Percentiles rank a stretch among this genome's conserved stretches.
Evolutionary conservation across 139 green algal genomes (phyloP).

Genomic region (Haematococcus sp.): DNA sequence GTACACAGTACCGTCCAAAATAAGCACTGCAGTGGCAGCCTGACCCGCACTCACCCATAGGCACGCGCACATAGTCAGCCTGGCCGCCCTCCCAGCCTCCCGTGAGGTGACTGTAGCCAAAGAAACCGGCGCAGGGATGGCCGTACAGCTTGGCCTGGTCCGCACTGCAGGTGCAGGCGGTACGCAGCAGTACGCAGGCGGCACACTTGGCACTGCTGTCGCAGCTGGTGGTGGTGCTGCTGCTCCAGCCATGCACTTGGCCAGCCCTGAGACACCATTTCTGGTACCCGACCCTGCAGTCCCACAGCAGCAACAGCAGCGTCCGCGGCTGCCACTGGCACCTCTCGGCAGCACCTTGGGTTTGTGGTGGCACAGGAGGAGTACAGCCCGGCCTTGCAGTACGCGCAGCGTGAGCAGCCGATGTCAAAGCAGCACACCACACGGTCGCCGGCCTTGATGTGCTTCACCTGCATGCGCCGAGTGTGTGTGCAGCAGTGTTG

Average conservation of each 20-base stretch:
- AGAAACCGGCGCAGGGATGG: conserved; percentile 27
- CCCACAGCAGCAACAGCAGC: too few species aligned
- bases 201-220: not conserved
- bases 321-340: too few species aligned
- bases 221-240: conserved; percentile 20
- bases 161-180: conserved; percentile 1
- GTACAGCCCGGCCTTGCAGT: conserved; percentile 48
- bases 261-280: too few species aligned
- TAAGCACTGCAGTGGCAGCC: too few species aligned
- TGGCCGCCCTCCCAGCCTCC: conserved; percentile 70
- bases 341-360: conserved; percentile 34
- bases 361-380: conserved; percentile 58
- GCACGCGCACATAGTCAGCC: conserved; percentile 69
- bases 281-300: too few species aligned
- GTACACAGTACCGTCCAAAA: too few species aligned
- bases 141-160: conserved; percentile 49
- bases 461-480: conserved; percentile 12
- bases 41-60: conserved; percentile 56
- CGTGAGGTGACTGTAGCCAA: conserved; percentile 58
- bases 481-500: too few species aligned
- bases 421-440: conserved; percentile 76
- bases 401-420: conserved; percentile 62
- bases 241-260: not conserved
- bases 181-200: not conserved
- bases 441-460: conserved; percentile 46